A percentile compares a stretch with the other conserved stretches of the same genome.
Conservation (phyloP, 805 yeast species). For the Sugiyamaella chiloensis region DNA sequence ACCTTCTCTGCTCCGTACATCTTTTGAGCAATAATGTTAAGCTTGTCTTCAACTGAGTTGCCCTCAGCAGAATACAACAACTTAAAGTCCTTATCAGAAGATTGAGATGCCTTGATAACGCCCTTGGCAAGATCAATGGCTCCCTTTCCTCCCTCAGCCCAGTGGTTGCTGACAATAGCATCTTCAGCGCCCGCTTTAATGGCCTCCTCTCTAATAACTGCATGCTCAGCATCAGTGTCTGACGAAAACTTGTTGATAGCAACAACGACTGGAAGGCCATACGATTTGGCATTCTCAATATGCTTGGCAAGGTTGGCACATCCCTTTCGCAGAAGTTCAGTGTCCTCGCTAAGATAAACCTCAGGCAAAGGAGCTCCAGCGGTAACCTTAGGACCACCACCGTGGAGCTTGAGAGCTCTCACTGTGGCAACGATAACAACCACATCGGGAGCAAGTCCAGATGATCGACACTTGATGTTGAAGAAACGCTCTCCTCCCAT, state of each 20-base stretch:
- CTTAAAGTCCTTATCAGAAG: slow-evolving; percentile 48
- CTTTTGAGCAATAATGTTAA: slow-evolving; percentile 71
- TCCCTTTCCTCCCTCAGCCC: slow-evolving; percentile 95
- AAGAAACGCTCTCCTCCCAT: slow-evolving; percentile 99
- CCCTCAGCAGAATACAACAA: slow-evolving; percentile 66
- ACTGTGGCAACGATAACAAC: slow-evolving; percentile 95
- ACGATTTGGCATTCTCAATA: slow-evolving; percentile 77
- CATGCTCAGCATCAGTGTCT: slow-evolving; percentile 78
- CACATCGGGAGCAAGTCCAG: slow-evolving; percentile 83
- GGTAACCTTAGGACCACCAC: slow-evolving; percentile 95
- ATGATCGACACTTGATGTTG: slow-evolving; percentile 93
- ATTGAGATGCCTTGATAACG: slow-evolving; percentile 67
- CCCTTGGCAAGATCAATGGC: slow-evolving; percentile 81
- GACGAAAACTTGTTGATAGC: slow-evolving; percentile 87
- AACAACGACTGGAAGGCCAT: slow-evolving; percentile 89
- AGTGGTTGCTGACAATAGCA: slow-evolving; percentile 88
- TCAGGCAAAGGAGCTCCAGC: slow-evolving; percentile 86
- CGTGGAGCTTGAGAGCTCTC: slow-evolving; percentile 91
- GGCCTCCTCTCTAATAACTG: slow-evolving; percentile 73
- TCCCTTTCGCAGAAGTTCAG: slow-evolving; percentile 73
- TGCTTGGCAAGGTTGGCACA: slow-evolving; percentile 89
- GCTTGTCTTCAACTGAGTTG: slow-evolving; percentile 73
- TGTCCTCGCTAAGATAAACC: slow-evolving; percentile 79
- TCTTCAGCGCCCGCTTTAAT: slow-evolving; percentile 85
- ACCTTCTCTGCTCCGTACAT: slow-evolving; percentile 92